phyloP scores from a whole-genome alignment of 2,329 filamentous ascomycete species.

The Ascosphaera apis region DNA sequence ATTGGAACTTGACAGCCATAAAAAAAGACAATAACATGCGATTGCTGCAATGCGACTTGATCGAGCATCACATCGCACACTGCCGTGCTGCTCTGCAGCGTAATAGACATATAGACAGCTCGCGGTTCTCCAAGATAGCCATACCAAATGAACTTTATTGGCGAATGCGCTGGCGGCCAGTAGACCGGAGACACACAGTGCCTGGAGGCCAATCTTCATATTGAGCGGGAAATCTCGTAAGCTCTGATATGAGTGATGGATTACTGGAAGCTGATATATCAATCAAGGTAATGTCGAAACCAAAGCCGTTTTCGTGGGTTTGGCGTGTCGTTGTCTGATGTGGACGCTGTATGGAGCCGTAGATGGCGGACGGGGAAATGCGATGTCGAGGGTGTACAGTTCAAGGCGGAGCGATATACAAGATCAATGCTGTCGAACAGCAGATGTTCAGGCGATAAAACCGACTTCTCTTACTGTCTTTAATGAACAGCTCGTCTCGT shows the following conservation, averaged over 20 bases:
- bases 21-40: background rate
- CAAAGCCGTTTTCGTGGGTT: background rate
- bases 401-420: too few species aligned
- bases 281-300: background rate
- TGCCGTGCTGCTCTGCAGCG: too few species aligned
- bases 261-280: constrained; percentile 5
- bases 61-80: too few species aligned
- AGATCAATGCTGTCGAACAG: too few species aligned
- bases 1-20: background rate
- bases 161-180: constrained; percentile 17
- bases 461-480: too few species aligned
- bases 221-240: constrained; percentile 10
- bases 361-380: background rate
- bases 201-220: constrained; percentile 19
- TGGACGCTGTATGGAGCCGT: background rate
- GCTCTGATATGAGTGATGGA: constrained; percentile 1
- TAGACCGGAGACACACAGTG: constrained; percentile 15
- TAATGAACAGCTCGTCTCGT: too few species aligned
- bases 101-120: too few species aligned
- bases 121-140: constrained; percentile 4
- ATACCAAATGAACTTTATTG: constrained; percentile 24
- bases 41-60: too few species aligned
- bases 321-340: background rate
- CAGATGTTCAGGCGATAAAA: too few species aligned
- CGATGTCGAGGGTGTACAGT: background rate